Conservation (phyloP, 1,284 basidiomycete species). For the Ceratobasidium sp. region DNA sequence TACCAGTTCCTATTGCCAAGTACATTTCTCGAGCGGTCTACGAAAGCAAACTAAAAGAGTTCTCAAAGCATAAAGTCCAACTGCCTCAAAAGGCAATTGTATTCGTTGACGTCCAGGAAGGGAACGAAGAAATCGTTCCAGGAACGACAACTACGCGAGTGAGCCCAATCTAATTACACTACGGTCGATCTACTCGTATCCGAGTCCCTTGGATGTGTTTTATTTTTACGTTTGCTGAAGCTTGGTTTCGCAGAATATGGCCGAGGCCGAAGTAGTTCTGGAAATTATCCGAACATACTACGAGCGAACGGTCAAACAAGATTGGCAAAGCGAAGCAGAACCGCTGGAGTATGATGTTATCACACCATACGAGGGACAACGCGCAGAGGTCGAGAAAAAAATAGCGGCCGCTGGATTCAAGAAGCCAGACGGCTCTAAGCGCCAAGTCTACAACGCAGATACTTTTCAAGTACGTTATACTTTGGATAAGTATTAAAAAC, state of each 20-base stretch:
- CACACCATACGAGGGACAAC: slow-evolving; percentile 79
- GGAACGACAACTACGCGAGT: slow-evolving; percentile 66
- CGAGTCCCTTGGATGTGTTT: no score
- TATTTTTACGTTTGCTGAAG: not conserved
- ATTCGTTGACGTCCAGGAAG: slow-evolving; percentile 67
- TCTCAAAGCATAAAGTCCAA: slow-evolving; percentile 45
- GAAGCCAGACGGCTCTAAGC: slow-evolving; percentile 44
- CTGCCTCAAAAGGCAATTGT: not conserved
- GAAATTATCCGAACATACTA: slow-evolving; percentile 34
- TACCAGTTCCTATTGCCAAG: slow-evolving; percentile 81
- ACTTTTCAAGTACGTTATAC: slow-evolving; percentile 30
- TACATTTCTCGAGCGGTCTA: slow-evolving; percentile 79
- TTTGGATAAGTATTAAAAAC: not conserved
- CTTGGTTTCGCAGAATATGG: slow-evolving; percentile 63
- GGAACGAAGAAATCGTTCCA: slow-evolving; percentile 56
- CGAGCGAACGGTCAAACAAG: not conserved
- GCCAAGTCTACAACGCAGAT: slow-evolving; percentile 15
- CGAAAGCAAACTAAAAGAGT: slow-evolving; percentile 63
- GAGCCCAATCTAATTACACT: slow-evolving; percentile 36
- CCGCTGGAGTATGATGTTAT: slow-evolving; percentile 68
- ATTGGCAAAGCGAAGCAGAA: slow-evolving; percentile 58
- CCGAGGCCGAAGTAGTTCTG: slow-evolving; percentile 61
- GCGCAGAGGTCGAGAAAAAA: slow-evolving; percentile 64
- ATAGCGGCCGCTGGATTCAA: slow-evolving; percentile 59
- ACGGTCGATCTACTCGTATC: not conserved